Base-by-base conservation (phyloP, 2,329 filamentous ascomycete genomes). In the Pseudogymnoascus sp. region DNA sequence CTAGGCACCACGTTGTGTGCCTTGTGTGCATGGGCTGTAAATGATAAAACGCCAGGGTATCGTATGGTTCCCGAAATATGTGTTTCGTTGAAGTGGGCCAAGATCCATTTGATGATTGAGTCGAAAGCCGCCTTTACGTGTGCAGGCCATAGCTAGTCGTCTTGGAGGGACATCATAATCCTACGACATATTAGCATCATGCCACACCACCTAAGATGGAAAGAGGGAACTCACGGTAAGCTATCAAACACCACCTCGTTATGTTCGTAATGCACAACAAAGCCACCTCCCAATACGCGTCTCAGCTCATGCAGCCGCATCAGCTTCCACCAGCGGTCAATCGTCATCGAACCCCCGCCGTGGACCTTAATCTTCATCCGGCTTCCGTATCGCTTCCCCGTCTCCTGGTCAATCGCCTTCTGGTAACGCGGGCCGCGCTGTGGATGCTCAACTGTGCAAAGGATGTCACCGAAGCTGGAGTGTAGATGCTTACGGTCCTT, bases 311-410 rank as follows among this genome's bases (percentile, higher is more conserved):
- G 83, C 60, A 89, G 73, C 31, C 86, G 78, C 67, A 84, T 78
- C 68, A 89, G 76, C 73, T 90, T 90, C 87, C 87, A 90, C 88
- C 88, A 91, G 66, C 82, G 81, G 72, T 90, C 86, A 60, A 90
- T 84, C 60, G 77, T 80, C 77, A 90, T 82, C 61, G 81, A 79
- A 2, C 84, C 82, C 55, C 79, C 80, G 21, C 78, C 78, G 61
- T 81, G 78, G 62, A 90, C 82, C 62, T 81, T 80, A 39, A 90
- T 78, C 10, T 76, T 81, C 75, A 88, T 77, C 63, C 85, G 79
- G 63, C 81, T 86, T 5, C 87, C 87, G 65, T 86, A 85, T 59
- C 80, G 78, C 23, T 77, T 77, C 26, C 84, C 83, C 0, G 80
- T 83, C 37, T 87, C 81, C 55, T 82, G 76, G 65, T 87, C 80